phyloP scores from a whole-genome alignment of 2,329 filamentous ascomycete species.

The Colletotrichum orbiculare region DNA sequence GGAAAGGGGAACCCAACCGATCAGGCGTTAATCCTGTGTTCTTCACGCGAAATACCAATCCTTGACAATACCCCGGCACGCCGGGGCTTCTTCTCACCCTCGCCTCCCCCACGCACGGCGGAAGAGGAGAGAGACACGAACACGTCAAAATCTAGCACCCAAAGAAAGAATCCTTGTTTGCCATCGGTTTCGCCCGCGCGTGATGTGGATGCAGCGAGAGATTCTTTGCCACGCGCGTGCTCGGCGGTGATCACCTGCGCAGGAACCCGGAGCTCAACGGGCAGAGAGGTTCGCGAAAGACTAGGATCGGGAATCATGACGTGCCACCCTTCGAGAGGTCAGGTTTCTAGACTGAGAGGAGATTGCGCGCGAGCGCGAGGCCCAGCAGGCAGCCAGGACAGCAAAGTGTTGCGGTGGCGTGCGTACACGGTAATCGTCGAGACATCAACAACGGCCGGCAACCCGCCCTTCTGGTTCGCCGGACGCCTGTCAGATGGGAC shows the following conservation, averaged over 20 bases:
- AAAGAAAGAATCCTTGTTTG: background rate
- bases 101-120: background rate
- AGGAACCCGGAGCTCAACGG: conserved; percentile 43
- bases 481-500: conserved; percentile 33
- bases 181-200: conserved; percentile 14
- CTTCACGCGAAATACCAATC: conserved; percentile 3
- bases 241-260: conserved; percentile 44
- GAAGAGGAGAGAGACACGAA: conserved; percentile 13
- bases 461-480: conserved; percentile 14
- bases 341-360: too few relatives aligned
- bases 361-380: background rate
- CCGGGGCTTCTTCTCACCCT: background rate
- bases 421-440: background rate
- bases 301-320: conserved; percentile 15
- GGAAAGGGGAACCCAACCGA: conserved; percentile 1
- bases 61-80: conserved; percentile 7
- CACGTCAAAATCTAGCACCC: conserved; percentile 1
- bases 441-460: background rate
- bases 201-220: conserved; percentile 12
- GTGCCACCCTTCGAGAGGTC: conserved; percentile 21
- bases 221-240: conserved; percentile 6
- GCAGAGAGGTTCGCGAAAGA: conserved; percentile 3
- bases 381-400: background rate
- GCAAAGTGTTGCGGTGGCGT: background rate
- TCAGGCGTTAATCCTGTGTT: conserved; percentile 1